A percentile compares a stretch with the other conserved stretches of the same genome.
Evolutionary conservation across 2,329 filamentous ascomycete species (phyloP).

Genomic region (Aspergillus piperis): DNA sequence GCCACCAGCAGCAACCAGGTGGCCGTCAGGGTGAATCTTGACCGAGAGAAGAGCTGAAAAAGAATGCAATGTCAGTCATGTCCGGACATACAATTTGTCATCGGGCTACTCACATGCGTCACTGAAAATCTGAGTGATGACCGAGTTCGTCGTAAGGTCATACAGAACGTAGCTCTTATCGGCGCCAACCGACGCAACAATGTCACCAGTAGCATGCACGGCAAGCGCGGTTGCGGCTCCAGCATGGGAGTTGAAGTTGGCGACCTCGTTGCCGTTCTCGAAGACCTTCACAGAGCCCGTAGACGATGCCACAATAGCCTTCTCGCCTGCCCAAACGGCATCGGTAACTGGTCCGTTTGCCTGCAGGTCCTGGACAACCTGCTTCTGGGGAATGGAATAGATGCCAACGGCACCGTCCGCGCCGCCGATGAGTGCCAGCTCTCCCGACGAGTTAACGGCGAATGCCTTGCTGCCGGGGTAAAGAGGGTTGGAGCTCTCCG

Average conservation of each 20-base stretch:
- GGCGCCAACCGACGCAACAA: conserved; percentile 81
- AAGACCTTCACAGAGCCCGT: conserved; percentile 80
- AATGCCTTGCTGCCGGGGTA: conserved; percentile 62
- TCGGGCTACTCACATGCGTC: conserved; percentile 66
- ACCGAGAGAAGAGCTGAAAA: conserved; percentile 68
- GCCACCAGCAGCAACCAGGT: conserved; percentile 85
- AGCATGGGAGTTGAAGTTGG: conserved; percentile 76
- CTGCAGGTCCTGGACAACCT: conserved; percentile 69
- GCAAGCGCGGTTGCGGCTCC: conserved; percentile 76
- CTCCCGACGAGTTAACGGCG: conserved; percentile 60
- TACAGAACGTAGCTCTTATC: conserved; percentile 95
- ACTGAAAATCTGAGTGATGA: conserved; percentile 76
- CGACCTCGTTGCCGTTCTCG: conserved; percentile 67
- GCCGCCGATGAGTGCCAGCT: conserved; percentile 72
- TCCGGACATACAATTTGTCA: conserved; percentile 10
- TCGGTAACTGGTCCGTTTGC: conserved; percentile 67
- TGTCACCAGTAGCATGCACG: conserved; percentile 77
- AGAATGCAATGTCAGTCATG: conserved; percentile 21
- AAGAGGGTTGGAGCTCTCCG: conserved; percentile 56
- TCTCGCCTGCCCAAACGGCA: conserved; percentile 60
- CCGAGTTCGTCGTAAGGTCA: conserved; percentile 67
- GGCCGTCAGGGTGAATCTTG: conserved; percentile 95
- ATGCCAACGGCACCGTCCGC: conserved; percentile 74
- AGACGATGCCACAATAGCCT: conserved; percentile 71
- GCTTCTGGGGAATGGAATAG: conserved; percentile 74